Evolutionary conservation across 1,284 basidiomycete species (phyloP), one percentile per base, ranked within the genome.

Genomic region (Volvariella volvacea): DNA sequence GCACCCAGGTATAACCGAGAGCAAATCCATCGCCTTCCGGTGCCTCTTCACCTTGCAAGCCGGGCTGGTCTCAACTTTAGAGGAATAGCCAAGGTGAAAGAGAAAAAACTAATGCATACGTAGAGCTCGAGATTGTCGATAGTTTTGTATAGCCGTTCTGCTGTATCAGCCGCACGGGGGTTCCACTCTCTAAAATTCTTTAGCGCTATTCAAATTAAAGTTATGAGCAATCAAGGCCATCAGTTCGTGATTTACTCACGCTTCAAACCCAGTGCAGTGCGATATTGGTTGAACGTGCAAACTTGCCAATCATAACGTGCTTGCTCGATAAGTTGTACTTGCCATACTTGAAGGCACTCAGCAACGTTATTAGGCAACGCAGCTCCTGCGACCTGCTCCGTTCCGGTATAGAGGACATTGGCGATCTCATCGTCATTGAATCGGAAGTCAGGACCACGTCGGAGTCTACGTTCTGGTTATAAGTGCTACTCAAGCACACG

Each of bases 111-210:
- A n/a, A n/a, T 12, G 41, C 56, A 44, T 16, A 58, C 56, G 42
- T 56, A 56, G 30, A 56, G 47, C 32, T 56, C 56, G 25, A 58
- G 43, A n/a, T 52, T 46, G 30, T 58, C 48, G 33, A 58, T 54
- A 20, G 42, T 20, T 39, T 25, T 34, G 33, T 58, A 58, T 3
- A 55, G 43, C 1, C 41, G 22, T 38, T 48, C 34, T 2, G 56
- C 56, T 2, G 50, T 44, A 1, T 15, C 33, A 3, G 50, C 47
- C 25, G 55, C 32, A 1, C 33, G 42, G 16, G 52, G 28, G 41
- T 55, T 54, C 50, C 49, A 53, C 10, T 56, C 52, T 28, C 42
- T n/a, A 36, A 55, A 55, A 22, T 33, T 48, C 39, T 44, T 48
- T 31, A 50, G 22, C 16, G 45, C 53, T 55, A 32, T 3, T 25